Evolutionary conservation across 140 eudicot species (phyloP).

Genomic region (Bidens hawaiensis): DNA sequence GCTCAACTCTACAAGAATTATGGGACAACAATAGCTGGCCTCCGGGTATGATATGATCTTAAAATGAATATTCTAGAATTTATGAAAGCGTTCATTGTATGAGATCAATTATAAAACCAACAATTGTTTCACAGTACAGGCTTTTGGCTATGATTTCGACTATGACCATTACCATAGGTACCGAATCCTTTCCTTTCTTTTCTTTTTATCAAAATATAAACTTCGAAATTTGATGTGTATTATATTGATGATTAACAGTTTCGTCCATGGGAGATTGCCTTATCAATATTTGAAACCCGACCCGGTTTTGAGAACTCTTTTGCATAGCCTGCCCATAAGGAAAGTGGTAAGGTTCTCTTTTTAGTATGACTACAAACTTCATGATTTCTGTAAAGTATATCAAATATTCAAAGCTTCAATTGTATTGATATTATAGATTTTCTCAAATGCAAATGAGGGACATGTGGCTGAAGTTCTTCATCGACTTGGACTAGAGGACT

Average conservation of each 20-base stretch:
- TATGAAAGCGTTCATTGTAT: not conserved
- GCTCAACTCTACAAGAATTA: slow-evolving; percentile 67
- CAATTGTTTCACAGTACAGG: slow-evolving; percentile 34
- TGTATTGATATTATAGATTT: slow-evolving; percentile 37
- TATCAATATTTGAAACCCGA: slow-evolving; percentile 80
- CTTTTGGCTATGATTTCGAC: slow-evolving; percentile 75
- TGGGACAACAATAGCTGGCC: slow-evolving; percentile 98
- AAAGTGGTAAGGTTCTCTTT: slow-evolving; percentile 60
- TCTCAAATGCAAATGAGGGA: slow-evolving; percentile 86
- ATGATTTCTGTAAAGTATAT: not conserved
- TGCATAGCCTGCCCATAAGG: slow-evolving; percentile 77
- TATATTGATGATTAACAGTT: slow-evolving; percentile 37
- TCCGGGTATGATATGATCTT: slow-evolving; percentile 43
- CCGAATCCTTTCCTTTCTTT: not conserved
- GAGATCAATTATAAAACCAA: not conserved
- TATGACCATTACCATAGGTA: slow-evolving; percentile 92
- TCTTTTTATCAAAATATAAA: not conserved
- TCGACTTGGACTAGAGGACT: slow-evolving; percentile 79
- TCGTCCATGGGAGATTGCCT: slow-evolving; percentile 92
- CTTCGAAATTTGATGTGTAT: not conserved
- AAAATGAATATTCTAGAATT: not conserved
- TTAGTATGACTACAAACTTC: not conserved
- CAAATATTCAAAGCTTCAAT: not conserved
- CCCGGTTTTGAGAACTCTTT: slow-evolving; percentile 60
- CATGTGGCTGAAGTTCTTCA: slow-evolving; percentile 74